Base-by-base conservation (phyloP, 805 yeast species). In the Lipomyces anomalus region DNA sequence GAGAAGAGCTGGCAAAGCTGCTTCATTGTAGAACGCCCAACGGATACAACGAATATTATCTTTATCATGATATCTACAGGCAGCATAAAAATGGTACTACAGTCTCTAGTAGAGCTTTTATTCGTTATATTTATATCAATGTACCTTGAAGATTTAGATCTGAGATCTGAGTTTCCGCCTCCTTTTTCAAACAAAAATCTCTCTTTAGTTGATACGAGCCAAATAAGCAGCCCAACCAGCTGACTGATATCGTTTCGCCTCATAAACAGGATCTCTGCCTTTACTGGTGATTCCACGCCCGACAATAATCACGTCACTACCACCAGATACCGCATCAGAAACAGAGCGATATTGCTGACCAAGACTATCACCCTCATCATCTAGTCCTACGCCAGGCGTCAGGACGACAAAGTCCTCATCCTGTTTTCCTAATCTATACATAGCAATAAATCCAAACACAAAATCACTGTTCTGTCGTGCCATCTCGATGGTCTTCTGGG, bases 301-400 rank as follows among this genome's bases (percentile, higher is more conserved):
- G n/a, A 92, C 99, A 63, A 92, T 92, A 48, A 92, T 89, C 42
- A 92, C 76, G 64, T 92, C 99, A 1, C 95, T 75, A n/a, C 97
- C 97, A 1, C 83, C 78, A 11, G 76, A 61, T 9, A 90, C 72
- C 21, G 88, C 98, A 49, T 84, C 86, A 53, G 78, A 78, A 3
- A 90, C 97, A 4, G 96, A 80, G 65, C 98, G 76, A 67, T 92
- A 92, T 67, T 92, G 97, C 66, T 92, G 99, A 21, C 99, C 99
- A 50, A 92, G 73, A 1, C 82, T 78, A 63, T 92, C 99, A 13
- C 97, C 97, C 64, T 83, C 92, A 62, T 90, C 97, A 62, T 90
- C 98, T 42, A 92, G 74, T 2, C 97, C 97, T 33, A 92, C 98
- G 51, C 99, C 99, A 0, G 99, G 99, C 0, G 98, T 90, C 92